Evolutionary conservation across 129 eudicot genomes (phyloP).

Genomic region (Flaveria ramosissima): DNA sequence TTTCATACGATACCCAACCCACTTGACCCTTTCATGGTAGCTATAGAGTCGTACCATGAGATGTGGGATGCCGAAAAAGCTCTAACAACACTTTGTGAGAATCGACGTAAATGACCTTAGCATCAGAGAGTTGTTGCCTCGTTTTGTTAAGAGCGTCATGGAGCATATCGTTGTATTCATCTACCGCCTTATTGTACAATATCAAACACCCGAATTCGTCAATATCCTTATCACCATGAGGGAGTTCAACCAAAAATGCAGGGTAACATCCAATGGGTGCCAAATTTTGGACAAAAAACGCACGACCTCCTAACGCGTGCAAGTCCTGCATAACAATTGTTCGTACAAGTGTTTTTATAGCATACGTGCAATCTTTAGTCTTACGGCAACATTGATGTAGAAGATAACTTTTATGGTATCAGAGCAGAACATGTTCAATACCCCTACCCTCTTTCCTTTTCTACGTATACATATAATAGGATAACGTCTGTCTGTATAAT

Average conservation of each 20-base stretch:
- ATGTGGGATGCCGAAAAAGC: constrained; percentile 77
- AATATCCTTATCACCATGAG: constrained; percentile 56
- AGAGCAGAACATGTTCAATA: too few relatives aligned
- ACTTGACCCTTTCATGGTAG: not conserved
- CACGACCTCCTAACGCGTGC: constrained; percentile 72
- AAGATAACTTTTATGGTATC: too few relatives aligned
- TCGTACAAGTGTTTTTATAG: not conserved
- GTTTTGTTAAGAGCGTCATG: constrained; percentile 56
- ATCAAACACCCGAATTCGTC: constrained; percentile 80
- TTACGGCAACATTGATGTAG: not conserved
- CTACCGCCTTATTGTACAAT: constrained; percentile 71
- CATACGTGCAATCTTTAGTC: not conserved
- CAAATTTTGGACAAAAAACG: constrained; percentile 73
- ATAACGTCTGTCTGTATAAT: not conserved
- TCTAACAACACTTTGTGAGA: constrained; percentile 65
- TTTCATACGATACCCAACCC: not conserved
- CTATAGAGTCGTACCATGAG: constrained; percentile 56
- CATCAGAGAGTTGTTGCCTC: constrained; percentile 45
- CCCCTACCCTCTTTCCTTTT: too few relatives aligned
- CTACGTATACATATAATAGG: not conserved
- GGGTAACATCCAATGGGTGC: constrained; percentile 98
- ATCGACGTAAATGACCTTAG: constrained; percentile 65
- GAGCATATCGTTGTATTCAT: constrained; percentile 70
- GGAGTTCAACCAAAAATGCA: constrained; percentile 74
- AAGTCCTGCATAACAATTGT: constrained; percentile 47